A percentile compares a stretch with the other conserved stretches of the same genome.
These are phyloP conservation scores for Cutaneotrichosporon mucoides DNA, from an alignment of 1,284 basidiomycete species.

Conservation along the genomic window DNA sequence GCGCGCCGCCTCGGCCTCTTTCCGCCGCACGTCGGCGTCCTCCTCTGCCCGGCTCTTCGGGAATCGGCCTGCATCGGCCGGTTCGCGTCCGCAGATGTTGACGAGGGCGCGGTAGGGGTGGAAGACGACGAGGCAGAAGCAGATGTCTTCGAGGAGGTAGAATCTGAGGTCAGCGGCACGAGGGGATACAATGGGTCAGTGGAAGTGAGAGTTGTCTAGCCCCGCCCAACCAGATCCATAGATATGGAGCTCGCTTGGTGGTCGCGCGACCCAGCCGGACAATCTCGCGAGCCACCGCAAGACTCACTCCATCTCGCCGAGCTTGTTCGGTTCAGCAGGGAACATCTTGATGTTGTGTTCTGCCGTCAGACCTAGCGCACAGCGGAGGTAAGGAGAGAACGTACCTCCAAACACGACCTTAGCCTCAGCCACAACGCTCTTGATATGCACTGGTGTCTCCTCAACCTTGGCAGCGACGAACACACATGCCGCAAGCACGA, in stretches of 20 bases:
- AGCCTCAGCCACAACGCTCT: constrained; percentile 82
- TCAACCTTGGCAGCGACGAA: constrained; percentile 97
- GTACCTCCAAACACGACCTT: constrained; percentile 71
- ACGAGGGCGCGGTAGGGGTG: constrained; percentile 89
- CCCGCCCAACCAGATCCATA: no score
- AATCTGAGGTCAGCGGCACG: constrained; percentile 52
- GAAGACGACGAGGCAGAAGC: constrained; percentile 89
- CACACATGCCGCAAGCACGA: constrained; percentile 87
- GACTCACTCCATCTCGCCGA: constrained; percentile 84
- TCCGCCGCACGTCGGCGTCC: constrained; percentile 37
- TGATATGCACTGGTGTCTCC: constrained; percentile 91
- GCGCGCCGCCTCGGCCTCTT: constrained; percentile 27
- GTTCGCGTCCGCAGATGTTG: constrained; percentile 61
- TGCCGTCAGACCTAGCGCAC: constrained; percentile 25
- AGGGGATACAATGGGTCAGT: no score
- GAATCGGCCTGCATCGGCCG: constrained; percentile 44
- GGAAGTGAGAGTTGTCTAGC: no score
- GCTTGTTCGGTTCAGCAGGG: constrained; percentile 77
- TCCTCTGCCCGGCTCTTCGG: constrained; percentile 34
- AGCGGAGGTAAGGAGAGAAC: constrained; percentile 33
- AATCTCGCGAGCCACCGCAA: not conserved
- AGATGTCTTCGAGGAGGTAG: constrained; percentile 92
- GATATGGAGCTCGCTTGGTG: no score
- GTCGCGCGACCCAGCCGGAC: no score
- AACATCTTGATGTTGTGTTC: constrained; percentile 70